These are phyloP conservation scores for Amphichorda felina DNA, from an alignment of 2,329 filamentous ascomycete genomes.

Conservation along the genomic window DNA sequence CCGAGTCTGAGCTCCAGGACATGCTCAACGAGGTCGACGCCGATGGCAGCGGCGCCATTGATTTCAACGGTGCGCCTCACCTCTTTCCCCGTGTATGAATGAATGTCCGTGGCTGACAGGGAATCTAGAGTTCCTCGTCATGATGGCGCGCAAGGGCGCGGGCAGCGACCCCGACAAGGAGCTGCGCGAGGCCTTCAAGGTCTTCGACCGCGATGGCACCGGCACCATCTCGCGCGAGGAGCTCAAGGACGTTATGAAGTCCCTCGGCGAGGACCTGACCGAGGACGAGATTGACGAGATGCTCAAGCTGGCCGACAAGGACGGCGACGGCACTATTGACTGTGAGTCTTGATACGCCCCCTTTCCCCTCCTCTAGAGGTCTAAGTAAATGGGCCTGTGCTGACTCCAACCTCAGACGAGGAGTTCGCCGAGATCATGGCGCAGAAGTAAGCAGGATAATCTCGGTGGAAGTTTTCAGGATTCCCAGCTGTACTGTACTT, in stretches of 20 bases:
- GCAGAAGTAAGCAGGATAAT: no score
- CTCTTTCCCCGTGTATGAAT: no score
- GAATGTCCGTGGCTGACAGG: neutral
- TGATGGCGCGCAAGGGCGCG: constrained; percentile 54
- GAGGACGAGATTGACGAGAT: constrained; percentile 55
- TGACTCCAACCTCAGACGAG: constrained; percentile 1
- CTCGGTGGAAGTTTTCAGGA: no score
- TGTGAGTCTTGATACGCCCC: constrained; percentile 31
- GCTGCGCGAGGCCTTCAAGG: constrained; percentile 51
- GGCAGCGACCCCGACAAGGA: constrained; percentile 51
- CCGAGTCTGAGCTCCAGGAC: constrained; percentile 50
- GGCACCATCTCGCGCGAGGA: constrained; percentile 53
- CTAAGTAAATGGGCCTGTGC: neutral
- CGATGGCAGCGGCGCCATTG: constrained; percentile 54
- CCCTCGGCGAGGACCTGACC: constrained; percentile 51
- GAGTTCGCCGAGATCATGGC: constrained; percentile 5
- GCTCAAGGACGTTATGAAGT: constrained; percentile 51
- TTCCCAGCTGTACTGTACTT: no score
- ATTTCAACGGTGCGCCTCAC: constrained; percentile 41
- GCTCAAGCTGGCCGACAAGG: constrained; percentile 53
- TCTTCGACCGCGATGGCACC: constrained; percentile 52
- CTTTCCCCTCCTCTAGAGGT: constrained; percentile 5
- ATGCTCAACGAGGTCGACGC: constrained; percentile 57
- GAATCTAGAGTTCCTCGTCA: constrained; percentile 46
- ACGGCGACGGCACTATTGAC: constrained; percentile 52